phyloP scores from a whole-genome alignment of 495 filamentous ascomycete species.

The Delitschia confertaspora region DNA sequence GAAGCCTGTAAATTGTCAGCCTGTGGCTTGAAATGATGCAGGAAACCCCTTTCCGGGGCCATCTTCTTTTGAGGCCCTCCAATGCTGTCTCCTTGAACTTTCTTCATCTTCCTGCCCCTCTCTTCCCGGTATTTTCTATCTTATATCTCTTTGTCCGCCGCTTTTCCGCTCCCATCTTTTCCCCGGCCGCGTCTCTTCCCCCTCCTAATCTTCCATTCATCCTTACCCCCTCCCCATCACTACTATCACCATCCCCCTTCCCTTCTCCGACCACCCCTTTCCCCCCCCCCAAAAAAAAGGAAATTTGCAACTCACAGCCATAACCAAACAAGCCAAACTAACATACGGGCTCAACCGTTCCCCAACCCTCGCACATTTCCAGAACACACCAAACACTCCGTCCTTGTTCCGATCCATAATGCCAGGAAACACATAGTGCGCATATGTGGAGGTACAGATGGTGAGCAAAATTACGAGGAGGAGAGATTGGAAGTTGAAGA shows the following conservation, averaged over 20 bases:
- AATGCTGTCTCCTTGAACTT: too few species aligned
- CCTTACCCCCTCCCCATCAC: not conserved
- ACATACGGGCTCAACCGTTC: slow-evolving; percentile 94
- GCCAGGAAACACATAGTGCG: slow-evolving; percentile 80
- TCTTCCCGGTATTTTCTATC: too few species aligned
- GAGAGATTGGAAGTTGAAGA: slow-evolving; percentile 89
- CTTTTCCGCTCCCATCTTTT: not conserved
- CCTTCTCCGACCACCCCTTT: not conserved
- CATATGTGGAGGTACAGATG: slow-evolving; percentile 90
- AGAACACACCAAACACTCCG: slow-evolving; percentile 82
- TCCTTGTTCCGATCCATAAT: slow-evolving; percentile 91
- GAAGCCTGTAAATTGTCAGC: slow-evolving; percentile 4
- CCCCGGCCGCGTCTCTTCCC: too few species aligned
- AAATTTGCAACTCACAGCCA: slow-evolving; percentile 73
- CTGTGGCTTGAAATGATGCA: not conserved
- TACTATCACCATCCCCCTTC: not conserved
- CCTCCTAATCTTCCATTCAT: not conserved
- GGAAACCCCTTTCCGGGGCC: too few species aligned
- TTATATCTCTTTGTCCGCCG: not conserved
- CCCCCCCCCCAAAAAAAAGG: not conserved
- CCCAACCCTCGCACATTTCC: slow-evolving; percentile 91
- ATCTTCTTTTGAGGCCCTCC: too few species aligned
- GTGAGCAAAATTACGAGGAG: slow-evolving; percentile 87
- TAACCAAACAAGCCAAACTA: slow-evolving; percentile 83
- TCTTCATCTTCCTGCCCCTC: too few species aligned